These are phyloP conservation scores for Trypanosoma platydactyli DNA, from an alignment of 208 protist species.

Conservation along the genomic window DNA sequence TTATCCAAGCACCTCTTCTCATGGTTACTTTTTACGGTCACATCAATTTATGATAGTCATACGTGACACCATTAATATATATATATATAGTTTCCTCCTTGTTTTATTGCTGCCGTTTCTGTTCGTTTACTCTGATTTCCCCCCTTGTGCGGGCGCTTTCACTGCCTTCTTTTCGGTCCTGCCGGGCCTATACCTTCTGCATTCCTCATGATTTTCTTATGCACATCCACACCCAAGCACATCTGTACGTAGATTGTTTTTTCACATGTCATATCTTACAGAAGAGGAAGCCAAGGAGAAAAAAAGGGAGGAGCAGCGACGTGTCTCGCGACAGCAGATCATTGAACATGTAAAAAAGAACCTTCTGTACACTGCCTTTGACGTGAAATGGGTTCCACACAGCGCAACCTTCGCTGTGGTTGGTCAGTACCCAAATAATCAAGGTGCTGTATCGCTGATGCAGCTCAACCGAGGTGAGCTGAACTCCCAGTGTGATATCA, in stretches of 20 bases:
- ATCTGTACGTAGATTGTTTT: constrained; percentile 2
- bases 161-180: background rate
- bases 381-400: constrained; percentile 90
- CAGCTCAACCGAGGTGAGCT: constrained; percentile 83
- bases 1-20: too few relatives aligned
- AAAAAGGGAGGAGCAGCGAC: constrained; percentile 31
- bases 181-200: background rate
- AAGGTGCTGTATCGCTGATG: constrained; percentile 79
- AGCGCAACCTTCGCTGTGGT: constrained; percentile 73
- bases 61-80: background rate
- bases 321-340: constrained; percentile 86
- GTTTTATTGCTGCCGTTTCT: constrained; percentile 28
- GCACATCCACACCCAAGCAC: constrained; percentile 17
- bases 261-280: constrained; percentile 28
- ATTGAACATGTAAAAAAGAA: constrained; percentile 91
- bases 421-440: constrained; percentile 89
- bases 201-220: constrained; percentile 11
- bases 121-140: constrained; percentile 29
- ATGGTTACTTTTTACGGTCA: too few relatives aligned
- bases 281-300: constrained; percentile 33
- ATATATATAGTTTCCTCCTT: background rate
- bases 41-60: too few relatives aligned
- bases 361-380: constrained; percentile 90
- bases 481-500: constrained; percentile 48
- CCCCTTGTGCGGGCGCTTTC: background rate